Base-by-base conservation (phyloP, 805 yeast genomes). In the Lipomyces oligophaga region DNA sequence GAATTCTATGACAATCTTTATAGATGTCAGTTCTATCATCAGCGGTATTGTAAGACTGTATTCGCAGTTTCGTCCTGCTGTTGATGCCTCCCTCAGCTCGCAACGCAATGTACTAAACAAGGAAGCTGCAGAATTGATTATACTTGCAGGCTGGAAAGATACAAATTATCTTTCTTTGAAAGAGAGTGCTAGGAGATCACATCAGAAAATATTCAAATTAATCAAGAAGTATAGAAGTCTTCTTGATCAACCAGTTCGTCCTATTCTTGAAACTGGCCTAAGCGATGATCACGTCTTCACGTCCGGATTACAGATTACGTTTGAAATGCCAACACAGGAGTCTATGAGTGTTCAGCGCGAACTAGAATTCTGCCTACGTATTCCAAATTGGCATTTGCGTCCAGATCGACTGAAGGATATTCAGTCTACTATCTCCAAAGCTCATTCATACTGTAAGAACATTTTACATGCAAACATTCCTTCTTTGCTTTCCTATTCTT, bases 121-220 rank as follows among this genome's bases (percentile, higher is more conserved):
- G 61, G 87, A 87, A 40, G 77, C 93, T 8, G 74, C 79, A 28
- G 98, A 93, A 47, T 81, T 88, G 3, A 87, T 93, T 34, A 67
- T 86, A 36, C 71, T 93, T 13, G 97, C 98, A 1, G 85, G 96
- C 60, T 94, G 97, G 97, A 88, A 89, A 58, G 99, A 93, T 67
- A 89, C 88, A 10, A 94, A 93, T 60, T 78, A 88, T 35, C 94
- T 85, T 61, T 96, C 98, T 0, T 73, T 93, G 59, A 88, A 86
- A 58, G 97, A 89, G 66, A 86, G 96, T 66, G 93, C 98, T 4
- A 80, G 87, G 54, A 78, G 83, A 38, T 88, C 97, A 0, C 98
- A 94, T 61, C 78, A 79, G 54, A 79, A 74, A 58, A 78, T 93
- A 43, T 90, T 82, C 76, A 93, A 88, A 65, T 63, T 85, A 41